A percentile compares a stretch with the other conserved stretches of the same genome.
phyloP scores from a whole-genome alignment of 23 red algal genomes.

The Cyanidium caldarium region DNA sequence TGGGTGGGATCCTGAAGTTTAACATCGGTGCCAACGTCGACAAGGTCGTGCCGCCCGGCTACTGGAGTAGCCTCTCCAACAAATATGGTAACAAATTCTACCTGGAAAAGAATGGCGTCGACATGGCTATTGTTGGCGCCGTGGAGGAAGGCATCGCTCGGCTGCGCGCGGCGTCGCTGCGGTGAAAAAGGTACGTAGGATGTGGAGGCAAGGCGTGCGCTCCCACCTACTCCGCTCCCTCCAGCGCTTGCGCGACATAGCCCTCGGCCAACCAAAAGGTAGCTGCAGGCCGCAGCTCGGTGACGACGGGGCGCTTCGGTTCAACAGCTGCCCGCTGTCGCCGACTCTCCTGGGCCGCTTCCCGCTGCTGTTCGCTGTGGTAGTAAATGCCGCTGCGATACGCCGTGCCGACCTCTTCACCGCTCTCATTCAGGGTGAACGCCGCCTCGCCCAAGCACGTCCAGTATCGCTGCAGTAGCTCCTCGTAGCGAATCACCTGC shows the following conservation, averaged over 20 bases:
- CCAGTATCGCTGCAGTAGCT: conserved; percentile 44
- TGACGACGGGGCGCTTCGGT: no score
- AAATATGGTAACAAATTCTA: conserved; percentile 97
- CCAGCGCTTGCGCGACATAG: neutral
- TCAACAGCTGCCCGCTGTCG: no score
- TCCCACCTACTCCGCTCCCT: no score
- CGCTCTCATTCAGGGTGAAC: conserved; percentile 34
- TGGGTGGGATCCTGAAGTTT: conserved; percentile 81
- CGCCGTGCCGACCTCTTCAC: conserved; percentile 44
- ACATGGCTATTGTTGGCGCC: conserved; percentile 56
- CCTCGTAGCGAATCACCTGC: conserved; percentile 13
- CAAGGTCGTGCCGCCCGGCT: conserved; percentile 55
- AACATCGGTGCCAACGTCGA: conserved; percentile 79
- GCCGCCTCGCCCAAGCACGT: conserved; percentile 20
- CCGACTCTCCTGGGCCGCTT: conserved; percentile 22
- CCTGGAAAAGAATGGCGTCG: conserved; percentile 69
- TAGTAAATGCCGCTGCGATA: conserved; percentile 55
- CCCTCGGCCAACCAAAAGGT: neutral
- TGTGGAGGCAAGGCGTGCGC: no score
- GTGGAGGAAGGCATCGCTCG: conserved; percentile 15
- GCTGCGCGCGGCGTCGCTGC: neutral
- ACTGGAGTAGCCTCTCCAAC: conserved; percentile 51
- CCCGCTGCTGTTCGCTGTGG: conserved; percentile 11
- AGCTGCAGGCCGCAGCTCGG: neutral
- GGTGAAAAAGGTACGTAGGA: no score